phyloP scores from a whole-genome alignment of 495 filamentous ascomycete species.

The Podospora pseudocomata region DNA sequence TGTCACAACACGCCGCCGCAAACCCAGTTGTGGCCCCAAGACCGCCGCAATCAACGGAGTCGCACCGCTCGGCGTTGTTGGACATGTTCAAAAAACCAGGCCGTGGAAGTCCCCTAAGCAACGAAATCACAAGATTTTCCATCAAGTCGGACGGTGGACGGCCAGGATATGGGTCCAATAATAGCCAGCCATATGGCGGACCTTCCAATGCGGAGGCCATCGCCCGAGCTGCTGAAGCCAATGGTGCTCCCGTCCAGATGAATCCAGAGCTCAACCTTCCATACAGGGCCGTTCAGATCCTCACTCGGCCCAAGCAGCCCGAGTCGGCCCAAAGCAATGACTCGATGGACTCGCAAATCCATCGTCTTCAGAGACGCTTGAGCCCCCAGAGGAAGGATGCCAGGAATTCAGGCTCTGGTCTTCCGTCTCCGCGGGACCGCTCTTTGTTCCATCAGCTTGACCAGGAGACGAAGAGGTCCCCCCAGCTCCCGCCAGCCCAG shows the following conservation, averaged over 20 bases:
- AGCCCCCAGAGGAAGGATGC: slow-evolving; percentile 14
- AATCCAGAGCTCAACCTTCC: slow-evolving; percentile 42
- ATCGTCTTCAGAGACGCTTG: slow-evolving; percentile 18
- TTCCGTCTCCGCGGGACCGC: slow-evolving; percentile 26
- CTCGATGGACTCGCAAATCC: slow-evolving; percentile 16
- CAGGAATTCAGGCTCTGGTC: slow-evolving; percentile 12
- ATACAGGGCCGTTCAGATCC: slow-evolving; percentile 40
- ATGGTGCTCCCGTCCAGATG: slow-evolving; percentile 32
- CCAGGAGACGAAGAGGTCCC: slow-evolving; percentile 22
- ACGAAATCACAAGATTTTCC: slow-evolving; percentile 24
- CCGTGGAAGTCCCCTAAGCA: slow-evolving; percentile 25
- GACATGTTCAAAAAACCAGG: slow-evolving; percentile 48
- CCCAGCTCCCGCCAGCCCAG: slow-evolving; percentile 17
- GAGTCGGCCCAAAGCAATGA: slow-evolving; percentile 18
- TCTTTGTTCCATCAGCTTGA: slow-evolving; percentile 18
- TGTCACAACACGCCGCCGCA: slow-evolving; percentile 9
- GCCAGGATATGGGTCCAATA: slow-evolving; percentile 11
- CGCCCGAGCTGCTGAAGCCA: slow-evolving; percentile 27
- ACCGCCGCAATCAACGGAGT: slow-evolving; percentile 36
- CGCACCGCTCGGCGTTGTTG: slow-evolving; percentile 44
- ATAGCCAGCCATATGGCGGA: slow-evolving; percentile 14
- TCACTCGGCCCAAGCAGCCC: slow-evolving; percentile 35
- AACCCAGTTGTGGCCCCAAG: slow-evolving; percentile 15
- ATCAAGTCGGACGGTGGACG: neutral
- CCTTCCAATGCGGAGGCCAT: slow-evolving; percentile 29